phyloP scores from a whole-genome alignment of 441 rosid genomes.

The Biscutella auriculata region DNA sequence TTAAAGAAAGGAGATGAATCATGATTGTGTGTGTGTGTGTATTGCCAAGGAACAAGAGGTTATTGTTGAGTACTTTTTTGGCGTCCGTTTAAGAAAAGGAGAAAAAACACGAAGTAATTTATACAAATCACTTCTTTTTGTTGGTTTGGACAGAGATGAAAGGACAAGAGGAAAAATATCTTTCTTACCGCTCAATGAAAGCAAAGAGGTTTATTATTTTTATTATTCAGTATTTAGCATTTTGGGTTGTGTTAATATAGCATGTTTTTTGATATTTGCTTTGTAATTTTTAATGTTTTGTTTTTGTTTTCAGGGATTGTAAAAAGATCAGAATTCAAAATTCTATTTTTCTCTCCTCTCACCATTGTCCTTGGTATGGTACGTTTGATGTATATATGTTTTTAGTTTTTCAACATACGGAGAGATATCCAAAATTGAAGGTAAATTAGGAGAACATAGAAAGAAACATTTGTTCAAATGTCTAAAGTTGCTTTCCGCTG shows the following conservation, averaged over 20 bases:
- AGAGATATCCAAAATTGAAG: too few species aligned
- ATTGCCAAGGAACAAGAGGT: not conserved
- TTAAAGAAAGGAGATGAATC: not conserved
- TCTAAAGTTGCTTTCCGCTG: too few species aligned
- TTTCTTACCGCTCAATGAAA: not conserved
- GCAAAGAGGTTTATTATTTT: conserved; percentile 1
- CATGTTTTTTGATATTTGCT: not conserved
- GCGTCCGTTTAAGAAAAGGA: not conserved
- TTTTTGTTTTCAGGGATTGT: conserved; percentile 14
- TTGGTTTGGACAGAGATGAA: conserved; percentile 12
- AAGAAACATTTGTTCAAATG: too few species aligned
- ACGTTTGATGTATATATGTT: not conserved
- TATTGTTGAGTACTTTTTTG: not conserved
- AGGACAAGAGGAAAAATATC: not conserved
- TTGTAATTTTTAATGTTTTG: not conserved
- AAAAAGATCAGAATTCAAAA: not conserved
- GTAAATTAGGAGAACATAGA: too few species aligned
- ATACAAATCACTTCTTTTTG: not conserved
- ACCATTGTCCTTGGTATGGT: conserved; percentile 3
- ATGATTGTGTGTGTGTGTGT: not conserved
- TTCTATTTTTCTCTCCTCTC: not conserved
- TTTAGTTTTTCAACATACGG: not conserved
- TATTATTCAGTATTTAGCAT: not conserved
- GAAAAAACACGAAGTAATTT: not conserved
- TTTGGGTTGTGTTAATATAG: not conserved